Percentiles rank a stretch among this genome's conserved stretches.
Conservation (phyloP, 2,329 filamentous ascomycete genomes). For the Verticillium nubilum region DNA sequence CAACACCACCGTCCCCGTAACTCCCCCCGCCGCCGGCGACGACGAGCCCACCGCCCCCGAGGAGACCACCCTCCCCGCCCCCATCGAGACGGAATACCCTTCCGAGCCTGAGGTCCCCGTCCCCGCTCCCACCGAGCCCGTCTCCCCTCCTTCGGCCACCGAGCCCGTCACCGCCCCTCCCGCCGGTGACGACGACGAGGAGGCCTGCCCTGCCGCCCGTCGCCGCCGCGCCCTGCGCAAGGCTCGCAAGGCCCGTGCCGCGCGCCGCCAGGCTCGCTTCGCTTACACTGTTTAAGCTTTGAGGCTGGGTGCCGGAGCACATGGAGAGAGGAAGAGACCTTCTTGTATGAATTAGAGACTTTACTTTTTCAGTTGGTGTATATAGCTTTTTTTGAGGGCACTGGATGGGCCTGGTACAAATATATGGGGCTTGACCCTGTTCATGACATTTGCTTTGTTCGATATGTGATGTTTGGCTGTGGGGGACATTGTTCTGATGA, state of each 20-base stretch:
- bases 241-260: background rate
- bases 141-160: background rate
- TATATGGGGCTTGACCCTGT: background rate
- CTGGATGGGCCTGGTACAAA: background rate
- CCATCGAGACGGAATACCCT: background rate
- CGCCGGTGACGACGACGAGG: background rate
- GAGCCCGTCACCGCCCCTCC: background rate
- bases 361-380: background rate
- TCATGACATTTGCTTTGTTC: background rate
- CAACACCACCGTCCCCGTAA: background rate
- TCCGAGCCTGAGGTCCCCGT: background rate
- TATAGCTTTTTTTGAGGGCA: background rate
- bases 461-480: background rate
- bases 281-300: background rate
- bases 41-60: background rate
- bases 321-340: background rate
- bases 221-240: background rate
- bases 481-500: no score
- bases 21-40: background rate
- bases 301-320: background rate
- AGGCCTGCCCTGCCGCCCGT: background rate
- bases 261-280: background rate
- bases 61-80: background rate
- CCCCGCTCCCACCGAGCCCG: background rate
- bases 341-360: conserved; percentile 1